Evolutionary conservation across 2,329 filamentous ascomycete species (phyloP), one percentile per base, ranked within the genome.

Genomic region (Nemania sp.): DNA sequence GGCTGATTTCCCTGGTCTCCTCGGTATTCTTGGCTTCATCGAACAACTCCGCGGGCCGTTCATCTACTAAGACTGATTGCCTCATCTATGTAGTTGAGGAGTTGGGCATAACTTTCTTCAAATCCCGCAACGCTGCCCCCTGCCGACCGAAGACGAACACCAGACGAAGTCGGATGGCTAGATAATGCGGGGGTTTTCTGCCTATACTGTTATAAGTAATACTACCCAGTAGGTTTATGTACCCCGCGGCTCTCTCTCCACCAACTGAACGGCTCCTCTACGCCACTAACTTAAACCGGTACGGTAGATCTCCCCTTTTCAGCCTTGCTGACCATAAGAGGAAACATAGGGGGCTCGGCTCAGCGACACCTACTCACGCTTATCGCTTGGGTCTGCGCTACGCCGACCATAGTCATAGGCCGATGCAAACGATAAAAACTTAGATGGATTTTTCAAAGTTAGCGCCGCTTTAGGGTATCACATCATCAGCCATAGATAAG

Each of bases 21-120:
- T 39, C 3, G 15, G 15, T 39, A 32, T 46, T 37, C 40, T 60
- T 53, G 35, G 39, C 43, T 29, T 43, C 17, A 3, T 60, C 21
- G 32, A 63, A 40, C 56, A 68, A 65, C 62, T 68, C 66, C 68
- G 67, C 67, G 62, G 65, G 45, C 51, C 43, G 32, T 53, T 37
- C 50, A 42, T 43, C 34, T 45, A 37, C n/a, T n/a, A n/a, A n/a
- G 34, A 35, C 10, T 15, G 34, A 2, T 13, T 12, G 4, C 7
- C 25, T 29, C 25, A 7, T 29, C 25, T 3, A 29, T 3, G 25
- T 29, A 7, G 25, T 29, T 29, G 25, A 29, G 25, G 25, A 29
- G n/a, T n/a, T n/a, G n/a, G n/a, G n/a, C 25, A 20, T 7, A 9
- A 2, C 15, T 3, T 29, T 20, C 20, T 25, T 10, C 18, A 20